These are phyloP conservation scores for Fusarium irregulare DNA, from an alignment of 2,329 filamentous ascomycete genomes.

Conservation along the genomic window DNA sequence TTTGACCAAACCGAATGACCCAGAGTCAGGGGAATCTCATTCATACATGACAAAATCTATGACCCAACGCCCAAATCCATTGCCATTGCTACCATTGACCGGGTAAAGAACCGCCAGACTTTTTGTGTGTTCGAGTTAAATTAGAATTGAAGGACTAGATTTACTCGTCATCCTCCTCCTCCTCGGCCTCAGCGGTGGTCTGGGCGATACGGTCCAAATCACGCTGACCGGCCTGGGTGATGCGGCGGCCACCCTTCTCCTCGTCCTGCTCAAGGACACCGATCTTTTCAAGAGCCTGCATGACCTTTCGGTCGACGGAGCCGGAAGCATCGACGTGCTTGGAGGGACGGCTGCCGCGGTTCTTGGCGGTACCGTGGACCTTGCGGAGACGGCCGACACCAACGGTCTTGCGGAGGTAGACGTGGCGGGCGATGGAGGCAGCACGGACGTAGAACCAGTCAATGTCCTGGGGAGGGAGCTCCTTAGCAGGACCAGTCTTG, in stretches of 20 bases:
- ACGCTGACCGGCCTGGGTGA: conserved; percentile 97
- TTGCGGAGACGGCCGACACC: conserved; percentile 98
- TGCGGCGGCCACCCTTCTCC: conserved; percentile 98
- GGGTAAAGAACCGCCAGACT: conserved; percentile 37
- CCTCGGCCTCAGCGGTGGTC: conserved; percentile 79
- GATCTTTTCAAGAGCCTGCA: conserved; percentile 99
- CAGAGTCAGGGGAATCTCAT: conserved; percentile 54
- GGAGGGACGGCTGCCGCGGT: conserved; percentile 90
- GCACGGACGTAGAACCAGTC: conserved; percentile 97
- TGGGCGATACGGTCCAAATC: conserved; percentile 97
- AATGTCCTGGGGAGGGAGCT: conserved; percentile 96
- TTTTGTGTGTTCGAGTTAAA: conserved; percentile 38
- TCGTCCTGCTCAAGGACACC: conserved; percentile 97
- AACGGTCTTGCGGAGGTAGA: conserved; percentile 99
- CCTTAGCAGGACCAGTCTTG: conserved; percentile 96
- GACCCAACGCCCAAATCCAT: conserved; percentile 56
- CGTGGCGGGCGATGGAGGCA: conserved; percentile 94
- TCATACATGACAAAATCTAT: conserved; percentile 56
- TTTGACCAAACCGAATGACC: conserved; percentile 54
- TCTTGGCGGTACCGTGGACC: conserved; percentile 96
- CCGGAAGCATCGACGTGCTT: conserved; percentile 97
- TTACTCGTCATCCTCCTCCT: conserved; percentile 75
- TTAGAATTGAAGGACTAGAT: conserved; percentile 51
- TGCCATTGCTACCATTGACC: conserved; percentile 42
- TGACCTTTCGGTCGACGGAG: conserved; percentile 95